phyloP scores from a whole-genome alignment of 2,329 filamentous ascomycete species.

The Epichloe glyceriae region DNA sequence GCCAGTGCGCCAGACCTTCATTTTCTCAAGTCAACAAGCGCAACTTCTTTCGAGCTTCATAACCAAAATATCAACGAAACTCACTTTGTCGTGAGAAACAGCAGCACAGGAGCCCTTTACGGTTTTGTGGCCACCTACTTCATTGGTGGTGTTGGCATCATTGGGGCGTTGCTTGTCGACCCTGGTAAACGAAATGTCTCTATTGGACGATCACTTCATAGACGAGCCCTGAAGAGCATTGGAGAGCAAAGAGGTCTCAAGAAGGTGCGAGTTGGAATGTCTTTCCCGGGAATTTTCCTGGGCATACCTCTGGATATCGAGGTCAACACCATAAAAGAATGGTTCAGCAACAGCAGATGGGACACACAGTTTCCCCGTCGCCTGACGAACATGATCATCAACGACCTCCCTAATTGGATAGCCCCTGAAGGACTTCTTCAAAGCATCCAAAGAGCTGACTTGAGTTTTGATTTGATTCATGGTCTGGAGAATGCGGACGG shows the following conservation, averaged over 20 bases:
- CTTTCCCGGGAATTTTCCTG: conserved; percentile 73
- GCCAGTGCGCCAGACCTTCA: conserved; percentile 52
- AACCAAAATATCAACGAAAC: conserved; percentile 61
- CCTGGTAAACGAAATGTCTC: conserved; percentile 75
- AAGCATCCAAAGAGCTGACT: conserved; percentile 57
- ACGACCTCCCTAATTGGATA: conserved; percentile 58
- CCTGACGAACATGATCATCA: conserved; percentile 56
- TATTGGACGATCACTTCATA: conserved; percentile 81
- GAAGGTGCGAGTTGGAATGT: conserved; percentile 68
- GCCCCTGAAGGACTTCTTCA: conserved; percentile 66
- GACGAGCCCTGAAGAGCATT: conserved; percentile 66
- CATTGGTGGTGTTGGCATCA: conserved; percentile 56
- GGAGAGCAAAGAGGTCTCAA: conserved; percentile 57
- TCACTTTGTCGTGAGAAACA: conserved; percentile 89
- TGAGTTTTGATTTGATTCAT: conserved; percentile 73
- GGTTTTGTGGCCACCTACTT: conserved; percentile 88
- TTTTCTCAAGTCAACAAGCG: conserved; percentile 56
- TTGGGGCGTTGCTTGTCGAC: conserved; percentile 83
- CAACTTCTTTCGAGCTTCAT: conserved; percentile 63
- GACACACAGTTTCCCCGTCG: conserved; percentile 50
- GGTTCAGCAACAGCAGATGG: conserved; percentile 89
- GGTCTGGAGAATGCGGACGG: conserved; percentile 63
- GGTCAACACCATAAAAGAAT: conserved; percentile 43
- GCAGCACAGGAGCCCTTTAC: conserved; percentile 79
- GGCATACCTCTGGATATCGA: conserved; percentile 56